A percentile compares a stretch with the other conserved stretches of the same genome.
Evolutionary conservation across 768 basidiomycete genomes (phyloP).

Genomic region (Rhizopogon roseolus): DNA sequence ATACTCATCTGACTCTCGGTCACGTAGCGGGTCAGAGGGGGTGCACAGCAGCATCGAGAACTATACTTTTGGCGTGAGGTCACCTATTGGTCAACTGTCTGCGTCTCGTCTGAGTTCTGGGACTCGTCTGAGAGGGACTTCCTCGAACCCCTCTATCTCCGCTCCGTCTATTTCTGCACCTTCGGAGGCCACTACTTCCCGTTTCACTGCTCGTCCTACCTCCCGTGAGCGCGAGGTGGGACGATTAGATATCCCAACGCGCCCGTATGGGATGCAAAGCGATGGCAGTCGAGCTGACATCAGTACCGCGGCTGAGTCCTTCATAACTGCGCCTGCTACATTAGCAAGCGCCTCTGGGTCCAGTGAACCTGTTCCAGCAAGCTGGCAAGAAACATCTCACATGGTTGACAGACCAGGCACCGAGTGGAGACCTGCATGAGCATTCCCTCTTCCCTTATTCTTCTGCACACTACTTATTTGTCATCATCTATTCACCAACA

Average conservation of each 20-base stretch:
- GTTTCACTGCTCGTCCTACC: conserved; percentile 13
- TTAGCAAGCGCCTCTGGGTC: conserved; percentile 52
- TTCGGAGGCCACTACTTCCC: conserved; percentile 20
- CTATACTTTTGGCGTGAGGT: conserved; percentile 58
- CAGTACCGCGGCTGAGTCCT: conserved; percentile 66
- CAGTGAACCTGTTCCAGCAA: conserved; percentile 40
- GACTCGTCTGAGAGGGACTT: conserved; percentile 10
- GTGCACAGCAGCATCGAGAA: conserved; percentile 54
- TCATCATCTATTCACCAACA: conserved; percentile 17
- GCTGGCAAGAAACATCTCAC: conserved; percentile 42
- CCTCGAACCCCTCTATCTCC: conserved; percentile 7
- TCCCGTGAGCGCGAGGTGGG: conserved; percentile 13
- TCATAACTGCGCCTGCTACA: conserved; percentile 62
- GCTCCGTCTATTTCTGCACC: conserved; percentile 18
- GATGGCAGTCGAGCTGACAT: conserved; percentile 51
- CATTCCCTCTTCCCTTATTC: conserved; percentile 8
- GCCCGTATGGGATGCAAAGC: conserved; percentile 9
- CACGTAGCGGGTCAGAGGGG: conserved; percentile 41
- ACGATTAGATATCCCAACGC: conserved; percentile 23
- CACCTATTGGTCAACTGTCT: conserved; percentile 17
- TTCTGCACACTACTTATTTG: conserved; percentile 28
- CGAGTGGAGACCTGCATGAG: conserved; percentile 36
- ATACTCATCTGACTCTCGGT: conserved; percentile 30
- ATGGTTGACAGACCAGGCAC: conserved; percentile 37
- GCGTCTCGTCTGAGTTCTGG: conserved; percentile 32